Base-by-base conservation (phyloP, 2,329 filamentous ascomycete genomes). In the Xylaria sp. region DNA sequence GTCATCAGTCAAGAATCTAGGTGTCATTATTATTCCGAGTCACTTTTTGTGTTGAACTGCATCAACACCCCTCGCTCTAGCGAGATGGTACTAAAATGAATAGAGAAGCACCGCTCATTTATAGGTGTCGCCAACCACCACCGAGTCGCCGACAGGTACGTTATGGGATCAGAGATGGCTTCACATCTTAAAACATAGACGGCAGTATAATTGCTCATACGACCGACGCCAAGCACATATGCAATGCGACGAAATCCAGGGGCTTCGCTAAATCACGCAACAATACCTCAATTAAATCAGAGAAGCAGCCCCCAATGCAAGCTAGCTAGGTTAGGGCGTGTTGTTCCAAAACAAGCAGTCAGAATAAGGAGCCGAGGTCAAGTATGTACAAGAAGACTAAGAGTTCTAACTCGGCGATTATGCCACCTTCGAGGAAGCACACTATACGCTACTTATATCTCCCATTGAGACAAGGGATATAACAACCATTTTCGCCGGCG, bases 361-460 rank as follows among this genome's bases (percentile, higher is more conserved):
- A 54, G 58, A 51, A 59, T 42, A 3, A 26, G 61, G 13, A 40
- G 42, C n/a, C 17, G 13, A 70, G 70, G 57, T 68, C 51, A 60
- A 70, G 17, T 65, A 66, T 36, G 33, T 70, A 2, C 59, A 70
- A 36, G 65, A 67, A 49, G 65, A 70, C 38, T 56, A 51, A 20
- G 61, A 17, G 31, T 74, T 79, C 31, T 73, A 69, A 20, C 46
- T 63, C 3, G 20, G 11, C 13, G 59, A 59, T 9, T 59, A 54
- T 31, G 28, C 28, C 17, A 40, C 46, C 63, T 73, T 81, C 68
- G 69, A 70, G 7, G 66, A 72, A 51, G 77, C 78, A 33, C 75
- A 76, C 36, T 74, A 68, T 63, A 68, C 40, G 68, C 79, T 26
- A 72, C 71, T 15, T 73, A 68, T n/a, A 66, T 79, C 56, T 75